A percentile compares a stretch with the other conserved stretches of the same genome.
Evolutionary conservation across 208 protist species (phyloP).

Genomic region (Trypanosoma congolense): DNA sequence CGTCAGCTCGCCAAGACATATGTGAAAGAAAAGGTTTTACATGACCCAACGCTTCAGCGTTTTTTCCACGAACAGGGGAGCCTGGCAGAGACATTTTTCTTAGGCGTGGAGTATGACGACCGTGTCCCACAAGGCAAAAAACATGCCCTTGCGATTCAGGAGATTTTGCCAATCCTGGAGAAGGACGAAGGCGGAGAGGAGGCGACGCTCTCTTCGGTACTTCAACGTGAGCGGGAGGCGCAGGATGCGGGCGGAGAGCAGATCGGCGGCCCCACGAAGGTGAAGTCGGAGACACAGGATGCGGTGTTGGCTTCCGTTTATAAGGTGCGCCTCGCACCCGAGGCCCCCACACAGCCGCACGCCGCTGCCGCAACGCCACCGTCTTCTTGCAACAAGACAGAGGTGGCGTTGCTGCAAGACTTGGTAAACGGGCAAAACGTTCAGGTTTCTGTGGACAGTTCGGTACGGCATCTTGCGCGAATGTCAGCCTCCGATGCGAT

Average conservation of each 20-base stretch:
- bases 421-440: conserved; percentile 55
- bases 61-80: conserved; percentile 91
- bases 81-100: conserved; percentile 88
- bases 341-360: background rate
- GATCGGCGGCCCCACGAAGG: background rate
- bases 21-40: conserved; percentile 94
- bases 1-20: conserved; percentile 94
- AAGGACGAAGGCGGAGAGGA: conserved; percentile 8
- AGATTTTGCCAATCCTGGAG: conserved; percentile 20
- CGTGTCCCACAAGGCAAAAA: conserved; percentile 51
- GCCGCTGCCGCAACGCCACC: background rate
- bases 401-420: conserved; percentile 42
- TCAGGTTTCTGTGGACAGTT: conserved; percentile 27
- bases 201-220: background rate
- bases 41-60: conserved; percentile 90
- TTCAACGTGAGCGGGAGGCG: background rate
- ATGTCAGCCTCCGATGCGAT: conserved; percentile 42
- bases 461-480: conserved; percentile 45
- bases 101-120: conserved; percentile 74
- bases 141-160: conserved; percentile 46
- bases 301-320: background rate
- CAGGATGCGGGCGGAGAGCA: background rate
- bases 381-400: conserved; percentile 6
- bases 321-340: background rate
- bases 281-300: background rate